phyloP scores from a whole-genome alignment of 2,329 filamentous ascomycete genomes.

The Cephalotrichum gorgonifer region DNA sequence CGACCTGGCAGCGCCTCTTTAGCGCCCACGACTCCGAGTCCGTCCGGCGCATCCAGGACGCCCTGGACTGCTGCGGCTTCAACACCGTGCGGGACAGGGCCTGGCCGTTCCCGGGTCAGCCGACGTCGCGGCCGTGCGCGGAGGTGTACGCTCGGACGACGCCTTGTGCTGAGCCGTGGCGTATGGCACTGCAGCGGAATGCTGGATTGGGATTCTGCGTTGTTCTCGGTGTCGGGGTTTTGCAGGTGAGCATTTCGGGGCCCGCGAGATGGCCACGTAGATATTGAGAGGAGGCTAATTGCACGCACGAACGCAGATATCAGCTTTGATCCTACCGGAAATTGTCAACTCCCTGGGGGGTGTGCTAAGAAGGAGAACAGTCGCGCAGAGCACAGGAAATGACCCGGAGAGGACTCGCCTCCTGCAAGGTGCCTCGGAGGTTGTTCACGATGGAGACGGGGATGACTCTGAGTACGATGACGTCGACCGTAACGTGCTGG shows the following conservation, averaged over 20 bases:
- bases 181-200: neutral
- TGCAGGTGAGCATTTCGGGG: constrained; percentile 3
- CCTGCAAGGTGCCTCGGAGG: too few species aligned
- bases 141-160: constrained; percentile 24
- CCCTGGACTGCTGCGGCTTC: constrained; percentile 57
- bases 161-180: neutral
- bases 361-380: too few species aligned
- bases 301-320: too few species aligned
- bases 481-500: too few species aligned
- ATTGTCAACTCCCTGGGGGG: too few species aligned
- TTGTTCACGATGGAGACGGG: too few species aligned
- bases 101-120: constrained; percentile 45
- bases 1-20: constrained; percentile 13
- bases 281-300: too few species aligned
- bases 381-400: too few species aligned
- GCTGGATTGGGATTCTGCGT: neutral
- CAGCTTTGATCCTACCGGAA: too few species aligned
- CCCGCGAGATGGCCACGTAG: too few species aligned
- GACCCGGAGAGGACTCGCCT: too few species aligned
- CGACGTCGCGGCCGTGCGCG: constrained; percentile 30
- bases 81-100: constrained; percentile 45
- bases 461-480: too few species aligned
- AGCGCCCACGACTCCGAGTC: constrained; percentile 32
- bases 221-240: neutral
- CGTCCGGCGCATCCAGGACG: constrained; percentile 54